Evolutionary conservation across 306 rosid species (phyloP), one percentile per base, ranked within the genome.

Genomic region (Prunus armeniaca): DNA sequence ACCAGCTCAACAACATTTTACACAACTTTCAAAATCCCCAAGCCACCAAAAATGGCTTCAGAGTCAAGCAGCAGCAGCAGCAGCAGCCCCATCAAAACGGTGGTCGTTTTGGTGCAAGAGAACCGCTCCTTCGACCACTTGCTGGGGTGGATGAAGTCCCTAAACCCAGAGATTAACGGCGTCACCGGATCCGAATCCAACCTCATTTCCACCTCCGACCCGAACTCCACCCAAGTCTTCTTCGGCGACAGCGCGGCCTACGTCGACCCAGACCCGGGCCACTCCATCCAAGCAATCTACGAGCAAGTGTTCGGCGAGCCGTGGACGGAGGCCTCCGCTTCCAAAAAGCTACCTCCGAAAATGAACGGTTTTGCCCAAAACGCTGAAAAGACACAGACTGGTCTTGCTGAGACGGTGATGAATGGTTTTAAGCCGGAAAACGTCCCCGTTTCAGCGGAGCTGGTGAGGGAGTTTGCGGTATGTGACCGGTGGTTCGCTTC

Each of bases 51-150:
- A 52, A 78, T 78, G 79, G 80, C 47, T 62, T 49, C 76, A 0
- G 86, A 74, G 38, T 49, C 79, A 4, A 28, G 34, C 20, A 71
- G 6, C 38, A 20, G 62, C n/a, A 13, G 25, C 38, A 15, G 19
- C 43, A 70, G 30, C 54, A 54, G 7, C 71, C 92, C 89, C 17
- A 91, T 93, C 82, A 93, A 93, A 79, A 93, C 96, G 4, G 64
- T 93, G 25, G 97, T 93, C 49, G 88, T 91, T 89, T 80, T 93
- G 84, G 96, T 93, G 12, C 95, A 91, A 79, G 98, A 93, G 66
- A 93, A 93, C 87, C 96, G 98, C 38, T 93, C 97, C 65, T 93
- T 93, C 72, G 98, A 93, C 80, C 97, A 93, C 89, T 84, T 93
- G 76, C 62, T 93, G 2, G 98, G 98, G 12, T 93, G 97, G 98